phyloP scores from a whole-genome alignment of 75 land plant species.

The Gnetum montanum region DNA sequence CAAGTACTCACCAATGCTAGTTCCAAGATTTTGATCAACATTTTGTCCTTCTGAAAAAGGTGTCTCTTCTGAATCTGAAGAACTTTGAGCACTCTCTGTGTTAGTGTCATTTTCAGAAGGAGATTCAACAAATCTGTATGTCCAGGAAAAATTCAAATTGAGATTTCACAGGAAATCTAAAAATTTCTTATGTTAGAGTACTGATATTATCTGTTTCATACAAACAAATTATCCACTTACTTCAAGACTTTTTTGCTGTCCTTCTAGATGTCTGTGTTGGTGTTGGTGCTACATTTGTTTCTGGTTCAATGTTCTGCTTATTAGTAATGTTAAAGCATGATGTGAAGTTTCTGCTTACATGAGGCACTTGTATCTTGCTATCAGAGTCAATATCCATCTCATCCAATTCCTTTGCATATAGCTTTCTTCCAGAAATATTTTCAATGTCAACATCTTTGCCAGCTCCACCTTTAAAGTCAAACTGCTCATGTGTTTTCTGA shows the following conservation, averaged over 20 bases:
- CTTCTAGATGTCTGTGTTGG: slow-evolving; percentile 64
- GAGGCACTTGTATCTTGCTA: slow-evolving; percentile 13
- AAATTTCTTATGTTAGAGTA: no score
- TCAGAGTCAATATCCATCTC: slow-evolving; percentile 21
- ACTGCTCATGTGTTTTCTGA: slow-evolving; percentile 47
- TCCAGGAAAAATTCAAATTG: no score
- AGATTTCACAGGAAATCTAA: no score
- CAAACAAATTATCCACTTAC: no score
- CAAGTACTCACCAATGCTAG: no score
- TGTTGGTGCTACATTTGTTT: slow-evolving; percentile 15
- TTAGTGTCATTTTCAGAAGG: no score
- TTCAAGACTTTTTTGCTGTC: slow-evolving; percentile 49
- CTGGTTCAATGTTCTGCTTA: slow-evolving; percentile 5
- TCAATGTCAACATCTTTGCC: slow-evolving; percentile 21
- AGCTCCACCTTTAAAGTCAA: slow-evolving; percentile 87
- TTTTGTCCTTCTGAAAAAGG: no score
- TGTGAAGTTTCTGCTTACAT: slow-evolving; percentile 1
- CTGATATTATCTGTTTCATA: no score
- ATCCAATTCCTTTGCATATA: slow-evolving; percentile 7
- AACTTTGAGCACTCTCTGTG: no score
- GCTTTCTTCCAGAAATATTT: slow-evolving; percentile 6
- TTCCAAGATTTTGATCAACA: no score
- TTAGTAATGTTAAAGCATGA: neutral
- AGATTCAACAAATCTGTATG: no score
- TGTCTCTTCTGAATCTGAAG: no score